Evolutionary conservation across 139 green algal species (phyloP), one percentile per base, ranked within the genome.

Genomic region (Coccomyxa sp.): DNA sequence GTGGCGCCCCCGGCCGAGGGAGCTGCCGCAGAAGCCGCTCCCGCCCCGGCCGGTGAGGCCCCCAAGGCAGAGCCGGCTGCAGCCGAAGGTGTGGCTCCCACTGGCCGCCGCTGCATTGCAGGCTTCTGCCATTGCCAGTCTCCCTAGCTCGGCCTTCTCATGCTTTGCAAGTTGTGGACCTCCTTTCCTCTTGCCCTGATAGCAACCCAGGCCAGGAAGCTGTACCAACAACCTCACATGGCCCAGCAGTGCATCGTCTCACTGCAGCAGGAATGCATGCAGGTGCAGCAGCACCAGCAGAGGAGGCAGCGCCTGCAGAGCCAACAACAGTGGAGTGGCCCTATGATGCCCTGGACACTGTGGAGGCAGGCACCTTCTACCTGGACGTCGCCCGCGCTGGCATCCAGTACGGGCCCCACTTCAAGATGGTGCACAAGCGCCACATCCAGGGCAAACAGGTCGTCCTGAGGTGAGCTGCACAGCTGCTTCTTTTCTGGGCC

Each of bases 391-490:
- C 33, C 9, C 70, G 70, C 10, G 33, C 70, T 0, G 70, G 70
- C 70, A 74, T 74, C 70, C 29, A 74, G 16, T 74, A 74, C 35
- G 70, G 70, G 70, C 70, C 70, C 33, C 70, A 74, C 70, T 74
- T 74, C 34, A 31, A 34, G 24, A 74, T 74, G 70, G 70, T 74
- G 70, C 33, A 74, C 33, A 31, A 34, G 24, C 14, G 24, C 70
- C 18, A 71, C 64, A 71, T 71, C 64, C 18, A 64, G 18, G 50
- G 50, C 50, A 64, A 64, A 22, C 18, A 18, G 18, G 50, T 64
- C 27, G 50, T 64, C 50, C 50, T 64, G 50, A 64, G 50, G 50
- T 64, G 50, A 64, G 50, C 50, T 64, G 50, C 50, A 31, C 22
- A 10, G 3, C 50, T 22, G 27, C 50, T 22, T 31, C 5, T 22